These are phyloP conservation scores for Pseudocercospora crystallina DNA, from an alignment of 2,329 filamentous ascomycete genomes.

Conservation along the genomic window DNA sequence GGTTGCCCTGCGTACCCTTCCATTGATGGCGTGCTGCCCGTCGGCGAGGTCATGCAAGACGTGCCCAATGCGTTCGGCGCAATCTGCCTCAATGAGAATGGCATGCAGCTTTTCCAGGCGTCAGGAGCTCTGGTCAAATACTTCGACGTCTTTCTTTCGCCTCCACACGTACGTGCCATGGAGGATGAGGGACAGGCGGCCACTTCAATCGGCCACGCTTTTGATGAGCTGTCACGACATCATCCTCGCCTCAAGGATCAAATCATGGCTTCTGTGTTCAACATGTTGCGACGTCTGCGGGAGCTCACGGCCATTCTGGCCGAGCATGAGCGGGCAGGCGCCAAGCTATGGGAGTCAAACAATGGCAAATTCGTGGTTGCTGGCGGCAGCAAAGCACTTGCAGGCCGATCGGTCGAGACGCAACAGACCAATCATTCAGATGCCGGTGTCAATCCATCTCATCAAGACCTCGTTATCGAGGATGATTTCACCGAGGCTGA, in stretches of 20 bases:
- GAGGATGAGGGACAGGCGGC: slow-evolving; percentile 67
- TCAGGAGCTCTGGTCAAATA: slow-evolving; percentile 82
- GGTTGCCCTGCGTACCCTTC: slow-evolving; percentile 29
- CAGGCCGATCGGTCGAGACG: not conserved
- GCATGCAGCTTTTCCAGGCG: slow-evolving; percentile 81
- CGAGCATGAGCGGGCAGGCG: slow-evolving; percentile 68
- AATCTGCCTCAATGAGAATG: slow-evolving; percentile 85
- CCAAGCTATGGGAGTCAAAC: slow-evolving; percentile 64
- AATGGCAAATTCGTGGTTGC: slow-evolving; percentile 46
- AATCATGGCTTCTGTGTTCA: slow-evolving; percentile 81
- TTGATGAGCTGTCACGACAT: slow-evolving; percentile 92
- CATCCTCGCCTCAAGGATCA: slow-evolving; percentile 79
- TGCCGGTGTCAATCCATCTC: not conserved
- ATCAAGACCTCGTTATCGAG: not conserved
- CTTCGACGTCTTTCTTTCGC: slow-evolving; percentile 95
- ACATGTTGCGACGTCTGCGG: slow-evolving; percentile 82
- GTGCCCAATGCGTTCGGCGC: slow-evolving; percentile 88
- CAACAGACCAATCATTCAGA: not conserved
- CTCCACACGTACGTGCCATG: slow-evolving; percentile 82
- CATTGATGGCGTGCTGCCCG: slow-evolving; percentile 70
- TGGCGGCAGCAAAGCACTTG: slow-evolving; percentile 36
- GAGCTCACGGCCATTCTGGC: slow-evolving; percentile 72
- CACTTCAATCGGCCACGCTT: slow-evolving; percentile 73
- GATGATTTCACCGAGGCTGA: slow-evolving; percentile 42
- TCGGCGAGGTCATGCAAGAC: slow-evolving; percentile 81